phyloP scores from a whole-genome alignment of 495 filamentous ascomycete species.

The Xylaria sp. region DNA sequence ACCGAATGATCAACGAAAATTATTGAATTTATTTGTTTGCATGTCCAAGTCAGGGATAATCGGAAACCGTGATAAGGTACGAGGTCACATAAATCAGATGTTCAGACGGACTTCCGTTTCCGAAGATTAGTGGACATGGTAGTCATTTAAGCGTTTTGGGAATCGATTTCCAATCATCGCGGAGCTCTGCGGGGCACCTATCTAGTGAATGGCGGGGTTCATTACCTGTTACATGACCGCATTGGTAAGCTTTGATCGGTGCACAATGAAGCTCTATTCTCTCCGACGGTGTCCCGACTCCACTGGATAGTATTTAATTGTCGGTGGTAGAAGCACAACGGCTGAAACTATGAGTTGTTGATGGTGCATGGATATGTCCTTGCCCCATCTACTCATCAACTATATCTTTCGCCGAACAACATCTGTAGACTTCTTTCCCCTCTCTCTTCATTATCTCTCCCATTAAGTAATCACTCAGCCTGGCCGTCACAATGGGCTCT shows the following conservation, averaged over 20 bases:
- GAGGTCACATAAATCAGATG: neutral
- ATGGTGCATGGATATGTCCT: neutral
- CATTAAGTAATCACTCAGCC: neutral
- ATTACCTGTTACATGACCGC: neutral
- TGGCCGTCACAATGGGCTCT: conserved; percentile 34
- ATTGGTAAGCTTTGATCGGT: conserved; percentile 25
- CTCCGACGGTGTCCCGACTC: conserved; percentile 22
- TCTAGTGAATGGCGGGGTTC: conserved; percentile 20
- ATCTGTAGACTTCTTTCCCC: neutral
- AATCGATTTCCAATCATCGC: conserved; percentile 8
- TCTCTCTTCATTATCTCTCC: neutral
- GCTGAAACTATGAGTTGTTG: neutral
- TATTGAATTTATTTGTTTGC: too few relatives aligned
- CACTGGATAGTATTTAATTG: neutral
- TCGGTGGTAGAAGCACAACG: neutral
- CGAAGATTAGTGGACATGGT: neutral
- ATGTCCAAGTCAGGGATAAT: too few relatives aligned
- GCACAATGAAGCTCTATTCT: conserved; percentile 16
- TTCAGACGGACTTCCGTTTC: conserved; percentile 24
- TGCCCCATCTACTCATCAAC: neutral
- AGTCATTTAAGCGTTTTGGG: neutral
- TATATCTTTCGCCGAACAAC: neutral
- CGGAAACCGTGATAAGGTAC: too few relatives aligned
- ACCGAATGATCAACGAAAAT: neutral
- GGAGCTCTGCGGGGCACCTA: conserved; percentile 22